A percentile compares a stretch with the other conserved stretches of the same genome.
Evolutionary conservation across 2,329 filamentous ascomycete species (phyloP).

Genomic region (Sporothrix brasiliensis): DNA sequence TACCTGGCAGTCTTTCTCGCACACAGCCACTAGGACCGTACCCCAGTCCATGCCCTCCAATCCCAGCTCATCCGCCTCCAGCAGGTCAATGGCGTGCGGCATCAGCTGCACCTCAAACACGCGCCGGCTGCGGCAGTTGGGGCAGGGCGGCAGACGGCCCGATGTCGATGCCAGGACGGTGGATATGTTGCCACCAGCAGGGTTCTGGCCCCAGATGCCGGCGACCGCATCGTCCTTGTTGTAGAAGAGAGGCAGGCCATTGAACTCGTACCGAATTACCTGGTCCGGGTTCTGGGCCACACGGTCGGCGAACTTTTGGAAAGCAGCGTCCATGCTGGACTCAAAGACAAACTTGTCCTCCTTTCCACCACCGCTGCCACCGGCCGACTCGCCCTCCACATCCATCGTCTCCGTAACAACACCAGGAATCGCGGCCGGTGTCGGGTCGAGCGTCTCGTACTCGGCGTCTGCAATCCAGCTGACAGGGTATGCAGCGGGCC

Average conservation of each 20-base stretch:
- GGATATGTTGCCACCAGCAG: conserved; percentile 37
- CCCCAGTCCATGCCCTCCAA: conserved; percentile 97
- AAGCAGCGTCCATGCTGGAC: conserved; percentile 71
- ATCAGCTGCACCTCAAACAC: conserved; percentile 92
- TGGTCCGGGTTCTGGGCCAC: conserved; percentile 81
- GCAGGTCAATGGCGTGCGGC: conserved; percentile 84
- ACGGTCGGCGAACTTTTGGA: conserved; percentile 78
- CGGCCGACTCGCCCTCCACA: conserved; percentile 44
- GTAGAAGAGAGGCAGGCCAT: conserved; percentile 75
- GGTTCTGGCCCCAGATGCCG: conserved; percentile 49
- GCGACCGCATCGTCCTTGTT: conserved; percentile 75
- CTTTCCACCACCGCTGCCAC: conserved; percentile 45
- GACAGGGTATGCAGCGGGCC: conserved; percentile 71
- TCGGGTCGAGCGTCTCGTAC: conserved; percentile 79
- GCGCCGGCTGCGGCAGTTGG: conserved; percentile 71
- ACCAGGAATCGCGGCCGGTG: conserved; percentile 50
- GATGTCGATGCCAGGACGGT: conserved; percentile 39
- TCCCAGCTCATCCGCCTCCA: conserved; percentile 75
- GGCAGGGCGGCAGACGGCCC: conserved; percentile 70
- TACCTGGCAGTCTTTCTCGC: conserved; percentile 74
- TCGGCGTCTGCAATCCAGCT: conserved; percentile 86
- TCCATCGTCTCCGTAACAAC: conserved; percentile 52
- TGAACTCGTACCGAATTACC: conserved; percentile 78
- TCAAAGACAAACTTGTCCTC: conserved; percentile 75
- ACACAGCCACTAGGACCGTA: conserved; percentile 85